Conservation (phyloP, 2,329 filamentous ascomycete species). For the Reticulascus tulasneorum region DNA sequence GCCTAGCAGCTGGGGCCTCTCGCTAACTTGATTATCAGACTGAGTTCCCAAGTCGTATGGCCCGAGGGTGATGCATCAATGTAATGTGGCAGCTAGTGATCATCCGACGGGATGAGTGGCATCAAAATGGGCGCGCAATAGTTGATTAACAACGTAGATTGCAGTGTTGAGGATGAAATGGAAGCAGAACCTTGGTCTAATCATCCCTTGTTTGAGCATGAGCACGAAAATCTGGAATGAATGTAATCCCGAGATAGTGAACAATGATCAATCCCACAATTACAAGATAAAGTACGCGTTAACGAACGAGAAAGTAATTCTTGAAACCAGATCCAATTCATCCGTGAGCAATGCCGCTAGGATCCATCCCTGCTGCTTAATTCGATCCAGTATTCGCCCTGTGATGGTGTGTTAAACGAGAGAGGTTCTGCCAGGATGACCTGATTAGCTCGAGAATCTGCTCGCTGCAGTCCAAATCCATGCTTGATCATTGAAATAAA, state of each 20-base stretch:
- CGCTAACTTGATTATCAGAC: constrained; percentile 36
- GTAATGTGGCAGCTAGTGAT: constrained; percentile 24
- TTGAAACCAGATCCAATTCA: no score
- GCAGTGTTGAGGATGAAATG: neutral
- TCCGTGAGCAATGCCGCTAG: no score
- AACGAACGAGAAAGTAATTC: no score
- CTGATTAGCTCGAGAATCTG: no score
- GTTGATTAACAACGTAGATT: no score
- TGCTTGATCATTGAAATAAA: no score
- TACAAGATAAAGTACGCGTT: neutral
- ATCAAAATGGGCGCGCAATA: no score
- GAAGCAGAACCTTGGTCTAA: neutral
- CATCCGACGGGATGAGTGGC: constrained; percentile 14
- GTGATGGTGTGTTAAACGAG: no score
- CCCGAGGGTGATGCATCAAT: constrained; percentile 34
- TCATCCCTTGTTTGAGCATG: neutral
- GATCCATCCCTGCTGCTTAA: no score
- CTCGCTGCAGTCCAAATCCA: no score
- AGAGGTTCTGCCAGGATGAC: no score
- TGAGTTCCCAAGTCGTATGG: constrained; percentile 33
- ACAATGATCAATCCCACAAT: neutral
- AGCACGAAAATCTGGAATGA: neutral
- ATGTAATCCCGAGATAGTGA: neutral
- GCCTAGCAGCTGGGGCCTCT: constrained; percentile 32
- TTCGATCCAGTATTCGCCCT: no score